phyloP scores from a whole-genome alignment of 805 yeast species.

The Saccharomycopsis lassenensis region DNA sequence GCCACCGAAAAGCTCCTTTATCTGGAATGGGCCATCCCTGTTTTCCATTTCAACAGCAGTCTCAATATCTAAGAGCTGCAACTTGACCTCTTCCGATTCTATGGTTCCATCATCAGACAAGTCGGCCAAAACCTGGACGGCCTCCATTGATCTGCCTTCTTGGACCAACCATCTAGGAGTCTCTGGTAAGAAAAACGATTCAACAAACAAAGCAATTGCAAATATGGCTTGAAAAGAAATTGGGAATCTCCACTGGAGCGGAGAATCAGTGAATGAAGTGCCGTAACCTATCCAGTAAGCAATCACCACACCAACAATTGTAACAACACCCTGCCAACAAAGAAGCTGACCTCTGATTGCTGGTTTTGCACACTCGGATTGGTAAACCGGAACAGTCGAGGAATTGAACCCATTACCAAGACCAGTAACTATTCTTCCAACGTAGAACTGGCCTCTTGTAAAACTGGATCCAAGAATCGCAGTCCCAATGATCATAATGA shows the following conservation, averaged over 20 bases:
- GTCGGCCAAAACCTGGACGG: constrained; percentile 27
- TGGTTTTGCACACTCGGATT: constrained; percentile 59
- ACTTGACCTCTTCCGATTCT: constrained; percentile 19
- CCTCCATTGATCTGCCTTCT: constrained; percentile 31
- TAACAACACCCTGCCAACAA: constrained; percentile 44
- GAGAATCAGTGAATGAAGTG: constrained; percentile 35
- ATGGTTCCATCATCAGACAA: constrained; percentile 24
- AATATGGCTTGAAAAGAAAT: constrained; percentile 52
- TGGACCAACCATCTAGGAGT: constrained; percentile 46
- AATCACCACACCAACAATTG: constrained; percentile 54
- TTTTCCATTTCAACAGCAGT: constrained; percentile 16
- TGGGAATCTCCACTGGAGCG: constrained; percentile 55
- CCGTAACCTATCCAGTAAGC: constrained; percentile 66
- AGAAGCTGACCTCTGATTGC: constrained; percentile 46
- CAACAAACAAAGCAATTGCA: constrained; percentile 22
- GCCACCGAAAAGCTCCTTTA: constrained; percentile 11
- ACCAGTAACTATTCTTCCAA: constrained; percentile 63
- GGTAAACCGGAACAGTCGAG: constrained; percentile 71
- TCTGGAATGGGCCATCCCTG: constrained; percentile 4
- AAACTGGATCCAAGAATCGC: constrained; percentile 42
- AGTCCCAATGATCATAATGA: constrained; percentile 48
- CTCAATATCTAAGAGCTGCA: constrained; percentile 16
- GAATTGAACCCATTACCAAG: constrained; percentile 66
- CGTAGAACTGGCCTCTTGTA: constrained; percentile 57
- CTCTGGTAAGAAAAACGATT: constrained; percentile 29